These are phyloP conservation scores for Leccinum pellstonianum DNA, from an alignment of 768 basidiomycete genomes.

Conservation along the genomic window DNA sequence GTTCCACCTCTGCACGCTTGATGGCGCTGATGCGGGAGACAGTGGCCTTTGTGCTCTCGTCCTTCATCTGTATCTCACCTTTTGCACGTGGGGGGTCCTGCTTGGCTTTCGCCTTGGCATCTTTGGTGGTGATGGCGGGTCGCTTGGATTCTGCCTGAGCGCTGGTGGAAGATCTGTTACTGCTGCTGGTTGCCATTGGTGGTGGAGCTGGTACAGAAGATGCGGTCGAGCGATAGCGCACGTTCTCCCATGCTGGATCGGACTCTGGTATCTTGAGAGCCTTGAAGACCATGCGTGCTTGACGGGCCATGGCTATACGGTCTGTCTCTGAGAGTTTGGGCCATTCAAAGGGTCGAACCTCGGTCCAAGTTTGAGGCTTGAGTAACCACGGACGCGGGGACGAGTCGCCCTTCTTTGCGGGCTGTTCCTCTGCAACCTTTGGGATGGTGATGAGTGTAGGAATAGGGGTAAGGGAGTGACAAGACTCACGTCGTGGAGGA, in stretches of 20 bases:
- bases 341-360: slow-evolving; percentile 71
- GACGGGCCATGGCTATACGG: slow-evolving; percentile 48
- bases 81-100: slow-evolving; percentile 29
- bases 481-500: slow-evolving; percentile 51
- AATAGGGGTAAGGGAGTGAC: not conserved
- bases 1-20: slow-evolving; percentile 28
- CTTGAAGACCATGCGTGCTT: slow-evolving; percentile 48
- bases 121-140: slow-evolving; percentile 42
- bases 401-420: slow-evolving; percentile 36
- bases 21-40: slow-evolving; percentile 32
- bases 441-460: not conserved
- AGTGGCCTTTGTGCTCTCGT: slow-evolving; percentile 33
- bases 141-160: slow-evolving; percentile 42
- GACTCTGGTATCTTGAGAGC: slow-evolving; percentile 54
- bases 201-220: slow-evolving; percentile 19
- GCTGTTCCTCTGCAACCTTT: slow-evolving; percentile 48
- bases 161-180: slow-evolving; percentile 22
- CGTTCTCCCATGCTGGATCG: slow-evolving; percentile 64
- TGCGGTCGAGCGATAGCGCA: slow-evolving; percentile 34
- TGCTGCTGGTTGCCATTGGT: slow-evolving; percentile 18
- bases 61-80: slow-evolving; percentile 40
- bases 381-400: slow-evolving; percentile 50
- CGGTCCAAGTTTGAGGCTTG: slow-evolving; percentile 57
- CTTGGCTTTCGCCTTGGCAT: slow-evolving; percentile 42
- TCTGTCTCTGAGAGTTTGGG: slow-evolving; percentile 47